Evolutionary conservation across 441 rosid genomes (phyloP), one percentile per base, ranked within the genome.

Genomic region (Theobroma grandiflorum): DNA sequence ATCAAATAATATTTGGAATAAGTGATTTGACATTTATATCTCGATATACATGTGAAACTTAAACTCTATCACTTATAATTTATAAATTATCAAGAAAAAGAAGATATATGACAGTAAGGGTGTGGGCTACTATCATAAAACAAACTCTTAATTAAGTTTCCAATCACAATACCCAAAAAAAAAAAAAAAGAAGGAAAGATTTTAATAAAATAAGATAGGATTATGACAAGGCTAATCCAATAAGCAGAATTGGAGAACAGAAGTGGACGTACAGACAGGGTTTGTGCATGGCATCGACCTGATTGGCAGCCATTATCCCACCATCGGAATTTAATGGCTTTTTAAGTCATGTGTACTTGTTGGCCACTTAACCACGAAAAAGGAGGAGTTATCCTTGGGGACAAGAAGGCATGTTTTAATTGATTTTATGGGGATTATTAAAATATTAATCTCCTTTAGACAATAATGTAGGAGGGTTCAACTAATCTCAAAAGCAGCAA

Each of bases 291-390:
- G 85, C 37, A 71, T 63, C 47, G 26, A 80, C 72, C 74, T 66
- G 10, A 75, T 76, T 81, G 87, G 88, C 70, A 79, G 76, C 77
- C 85, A 85, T 78, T 78, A 83, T 82, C 84, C 83, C 86, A 81
- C 85, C 81, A 78, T 63, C 8, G 38, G 72, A 53, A 72, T 71
- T 16, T 47, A 42, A 78, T 85, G 73, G 76, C 52, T 52, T 73
- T 45, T 59, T 61, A 37, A 37, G 61, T 84, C 81, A 62, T 86
- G 81, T 81, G 87, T 88, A 82, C 83, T 81, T 90, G 91, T 90
- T 88, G 72, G 91, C 93, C 91, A 90, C 89, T 87, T 77, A 45
- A 82, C 64, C 79, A 47, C 74, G 81, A 45, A 79, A 79, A 80
- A 67, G 70, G 52, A 50, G 49, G 70, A 61, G n/a, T 74, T 64